These are phyloP conservation scores for Chlorophyllum brunneum DNA, from an alignment of 768 basidiomycete genomes.

Conservation along the genomic window DNA sequence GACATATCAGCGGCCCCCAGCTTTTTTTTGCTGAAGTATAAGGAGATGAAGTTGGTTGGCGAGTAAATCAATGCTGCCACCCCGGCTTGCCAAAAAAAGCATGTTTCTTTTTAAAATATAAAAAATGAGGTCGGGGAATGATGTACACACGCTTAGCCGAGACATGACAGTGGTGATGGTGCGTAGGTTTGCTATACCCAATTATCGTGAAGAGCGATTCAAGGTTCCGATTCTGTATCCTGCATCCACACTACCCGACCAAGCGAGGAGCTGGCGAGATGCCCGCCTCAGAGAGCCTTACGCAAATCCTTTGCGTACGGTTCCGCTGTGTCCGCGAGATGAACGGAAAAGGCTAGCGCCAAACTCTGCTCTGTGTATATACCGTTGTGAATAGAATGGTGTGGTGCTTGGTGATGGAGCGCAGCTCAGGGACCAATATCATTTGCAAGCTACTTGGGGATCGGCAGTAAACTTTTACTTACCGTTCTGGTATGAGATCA, in stretches of 20 bases:
- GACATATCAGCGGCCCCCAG: too few relatives aligned
- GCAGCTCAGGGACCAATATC: neutral
- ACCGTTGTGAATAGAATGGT: too few relatives aligned
- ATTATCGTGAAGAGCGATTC: neutral
- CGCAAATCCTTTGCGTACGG: too few relatives aligned
- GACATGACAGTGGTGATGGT: constrained; percentile 8
- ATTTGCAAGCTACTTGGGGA: neutral
- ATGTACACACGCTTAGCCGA: neutral
- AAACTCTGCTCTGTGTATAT: constrained; percentile 4
- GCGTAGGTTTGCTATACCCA: constrained; percentile 9
- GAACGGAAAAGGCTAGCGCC: constrained; percentile 3
- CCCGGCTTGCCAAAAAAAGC: neutral
- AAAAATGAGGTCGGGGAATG: neutral
- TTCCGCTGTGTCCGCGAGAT: neutral
- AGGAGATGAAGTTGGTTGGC: neutral
- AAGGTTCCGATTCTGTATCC: too few relatives aligned
- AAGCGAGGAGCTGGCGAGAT: too few relatives aligned
- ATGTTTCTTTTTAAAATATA: too few relatives aligned
- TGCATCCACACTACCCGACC: too few relatives aligned
- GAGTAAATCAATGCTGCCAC: neutral
- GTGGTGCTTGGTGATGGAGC: neutral
- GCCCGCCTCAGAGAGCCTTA: too few relatives aligned
- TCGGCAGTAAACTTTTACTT: neutral
- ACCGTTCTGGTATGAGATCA: too few relatives aligned
- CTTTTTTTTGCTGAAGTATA: neutral